Percentiles rank a stretch among this genome's conserved stretches.
These are phyloP conservation scores for Brassica napus DNA, from an alignment of 345 rosid genomes.

Conservation along the genomic window DNA sequence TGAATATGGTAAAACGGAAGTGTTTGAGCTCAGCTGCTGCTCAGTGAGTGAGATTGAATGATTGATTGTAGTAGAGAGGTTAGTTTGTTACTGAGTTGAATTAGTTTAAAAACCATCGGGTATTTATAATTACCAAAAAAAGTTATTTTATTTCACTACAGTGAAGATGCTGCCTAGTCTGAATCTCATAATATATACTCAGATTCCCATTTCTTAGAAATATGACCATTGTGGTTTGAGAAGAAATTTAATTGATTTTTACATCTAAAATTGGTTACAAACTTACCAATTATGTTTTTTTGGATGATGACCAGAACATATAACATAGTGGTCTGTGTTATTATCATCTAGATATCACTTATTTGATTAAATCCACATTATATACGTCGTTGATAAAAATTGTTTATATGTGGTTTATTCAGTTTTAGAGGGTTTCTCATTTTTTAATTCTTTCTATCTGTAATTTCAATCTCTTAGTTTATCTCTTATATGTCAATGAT, in stretches of 20 bases:
- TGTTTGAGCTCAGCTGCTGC: too few relatives aligned
- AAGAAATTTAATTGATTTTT: background rate
- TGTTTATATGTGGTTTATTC: background rate
- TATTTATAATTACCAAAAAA: background rate
- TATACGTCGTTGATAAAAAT: background rate
- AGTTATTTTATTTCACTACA: background rate
- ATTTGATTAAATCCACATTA: background rate
- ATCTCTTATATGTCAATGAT: background rate
- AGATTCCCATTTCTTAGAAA: background rate
- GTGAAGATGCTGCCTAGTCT: conserved; percentile 4
- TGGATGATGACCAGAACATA: background rate
- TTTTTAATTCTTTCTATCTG: background rate
- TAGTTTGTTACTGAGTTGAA: background rate
- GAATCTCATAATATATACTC: background rate
- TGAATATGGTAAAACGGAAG: too few relatives aligned
- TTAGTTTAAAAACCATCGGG: background rate
- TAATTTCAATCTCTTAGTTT: background rate
- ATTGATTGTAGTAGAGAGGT: background rate
- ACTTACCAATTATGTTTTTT: too few relatives aligned
- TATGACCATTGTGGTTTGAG: background rate
- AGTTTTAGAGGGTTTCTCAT: background rate
- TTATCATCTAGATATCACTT: background rate
- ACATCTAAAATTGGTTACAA: background rate
- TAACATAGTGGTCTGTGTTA: background rate
- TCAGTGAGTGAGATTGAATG: too few relatives aligned